phyloP scores from a whole-genome alignment of 2,329 filamentous ascomycete genomes.

The Pyrenochaeta sp. region DNA sequence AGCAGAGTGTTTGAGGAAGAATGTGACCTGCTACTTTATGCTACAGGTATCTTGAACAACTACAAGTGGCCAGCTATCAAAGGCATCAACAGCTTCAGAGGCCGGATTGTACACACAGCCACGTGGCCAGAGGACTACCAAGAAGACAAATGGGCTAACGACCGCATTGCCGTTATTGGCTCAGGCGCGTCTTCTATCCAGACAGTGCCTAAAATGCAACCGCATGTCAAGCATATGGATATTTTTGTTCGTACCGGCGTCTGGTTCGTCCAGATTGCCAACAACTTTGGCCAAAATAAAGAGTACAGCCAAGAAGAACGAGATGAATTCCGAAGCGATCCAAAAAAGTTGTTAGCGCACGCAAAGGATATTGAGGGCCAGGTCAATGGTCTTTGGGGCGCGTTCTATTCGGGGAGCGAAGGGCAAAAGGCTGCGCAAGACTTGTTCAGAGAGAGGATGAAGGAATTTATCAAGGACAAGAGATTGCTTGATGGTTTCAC shows the following conservation, averaged over 20 bases:
- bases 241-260: slow-evolving; percentile 58
- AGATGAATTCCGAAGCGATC: slow-evolving; percentile 54
- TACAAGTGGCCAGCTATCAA: slow-evolving; percentile 50
- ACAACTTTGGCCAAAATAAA: slow-evolving; percentile 56
- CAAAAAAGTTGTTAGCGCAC: slow-evolving; percentile 53
- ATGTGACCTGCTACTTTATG: slow-evolving; percentile 56
- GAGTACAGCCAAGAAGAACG: slow-evolving; percentile 55
- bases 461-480: slow-evolving; percentile 61
- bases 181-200: slow-evolving; percentile 57
- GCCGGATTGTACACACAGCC: slow-evolving; percentile 55
- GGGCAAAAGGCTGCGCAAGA: slow-evolving; percentile 51
- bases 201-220: slow-evolving; percentile 58
- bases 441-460: slow-evolving; percentile 56
- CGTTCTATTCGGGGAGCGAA: slow-evolving; percentile 55
- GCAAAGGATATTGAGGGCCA: slow-evolving; percentile 58
- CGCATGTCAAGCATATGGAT: slow-evolving; percentile 56
- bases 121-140: slow-evolving; percentile 58
- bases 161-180: slow-evolving; percentile 56
- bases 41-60: slow-evolving; percentile 54
- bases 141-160: slow-evolving; percentile 52
- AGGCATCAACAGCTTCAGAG: slow-evolving; percentile 57
- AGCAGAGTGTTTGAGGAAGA: slow-evolving; percentile 53
- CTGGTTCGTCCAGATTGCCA: slow-evolving; percentile 57
- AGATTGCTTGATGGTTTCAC: slow-evolving; percentile 59
- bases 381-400: slow-evolving; percentile 58